These are phyloP conservation scores for Crucihimalaya himalaica DNA, from an alignment of 345 rosid species.

Conservation along the genomic window DNA sequence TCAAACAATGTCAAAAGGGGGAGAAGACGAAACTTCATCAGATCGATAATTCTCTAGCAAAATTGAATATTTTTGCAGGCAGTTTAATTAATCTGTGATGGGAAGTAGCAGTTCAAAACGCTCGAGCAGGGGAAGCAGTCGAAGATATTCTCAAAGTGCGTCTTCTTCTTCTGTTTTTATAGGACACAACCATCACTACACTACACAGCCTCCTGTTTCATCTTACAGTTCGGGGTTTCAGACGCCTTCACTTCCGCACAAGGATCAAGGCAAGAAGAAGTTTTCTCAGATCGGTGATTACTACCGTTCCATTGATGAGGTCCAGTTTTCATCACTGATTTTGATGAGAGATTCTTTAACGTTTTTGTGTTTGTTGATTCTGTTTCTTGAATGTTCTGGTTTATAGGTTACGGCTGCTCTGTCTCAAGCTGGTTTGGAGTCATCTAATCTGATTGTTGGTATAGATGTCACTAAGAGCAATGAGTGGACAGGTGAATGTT, in stretches of 20 bases:
- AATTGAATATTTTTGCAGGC: conserved; percentile 8
- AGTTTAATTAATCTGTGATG: conserved; percentile 43
- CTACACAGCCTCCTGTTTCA: conserved; percentile 45
- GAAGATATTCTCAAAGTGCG: neutral
- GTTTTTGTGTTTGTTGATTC: neutral
- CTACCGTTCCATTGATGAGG: conserved; percentile 80
- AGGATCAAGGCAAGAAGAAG: conserved; percentile 55
- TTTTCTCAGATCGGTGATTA: conserved; percentile 78
- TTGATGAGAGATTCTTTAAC: neutral
- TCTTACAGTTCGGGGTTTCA: conserved; percentile 26
- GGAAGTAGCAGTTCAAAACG: conserved; percentile 72
- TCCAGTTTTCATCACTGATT: neutral
- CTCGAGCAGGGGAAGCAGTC: conserved; percentile 8
- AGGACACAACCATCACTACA: conserved; percentile 35
- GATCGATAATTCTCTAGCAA: neutral
- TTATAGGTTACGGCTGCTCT: conserved; percentile 78
- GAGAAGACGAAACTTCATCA: neutral
- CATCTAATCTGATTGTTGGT: conserved; percentile 87
- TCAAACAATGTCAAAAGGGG: neutral
- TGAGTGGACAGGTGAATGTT: conserved; percentile 77
- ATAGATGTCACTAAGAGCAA: conserved; percentile 93
- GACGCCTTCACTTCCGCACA: conserved; percentile 34
- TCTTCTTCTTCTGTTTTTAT: conserved; percentile 9
- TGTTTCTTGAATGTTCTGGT: conserved; percentile 12
- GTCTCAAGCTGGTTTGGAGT: conserved; percentile 80